Percentiles rank a stretch among this genome's conserved stretches.
Conservation (phyloP, 2,329 filamentous ascomycete species). For the Cladophialophora exuberans region DNA sequence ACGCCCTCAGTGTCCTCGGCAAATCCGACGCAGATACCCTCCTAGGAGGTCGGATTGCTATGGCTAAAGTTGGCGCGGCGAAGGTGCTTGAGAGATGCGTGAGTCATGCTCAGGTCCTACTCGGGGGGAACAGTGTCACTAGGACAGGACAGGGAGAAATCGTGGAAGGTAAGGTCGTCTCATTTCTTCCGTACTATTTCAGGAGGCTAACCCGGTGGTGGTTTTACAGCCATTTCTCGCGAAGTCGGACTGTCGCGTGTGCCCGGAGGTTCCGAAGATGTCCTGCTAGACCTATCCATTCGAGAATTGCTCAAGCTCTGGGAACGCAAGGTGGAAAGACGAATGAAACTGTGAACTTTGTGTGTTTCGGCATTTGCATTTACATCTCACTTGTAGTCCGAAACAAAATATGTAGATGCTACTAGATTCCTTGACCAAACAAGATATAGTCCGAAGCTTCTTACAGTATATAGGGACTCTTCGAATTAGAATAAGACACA, state of each 20-base stretch:
- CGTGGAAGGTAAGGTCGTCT: slow-evolving; percentile 55
- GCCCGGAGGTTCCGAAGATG: slow-evolving; percentile 72
- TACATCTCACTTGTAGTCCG: no score
- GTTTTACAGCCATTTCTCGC: slow-evolving; percentile 50
- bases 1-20: slow-evolving; percentile 58
- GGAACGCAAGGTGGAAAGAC: background rate
- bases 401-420: no score
- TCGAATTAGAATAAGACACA: no score
- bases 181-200: no score
- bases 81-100: slow-evolving; percentile 73
- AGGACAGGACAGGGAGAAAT: slow-evolving; percentile 70
- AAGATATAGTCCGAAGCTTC: no score
- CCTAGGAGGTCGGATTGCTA: slow-evolving; percentile 70
- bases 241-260: slow-evolving; percentile 65
- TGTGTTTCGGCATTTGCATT: no score
- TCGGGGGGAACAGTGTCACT: slow-evolving; percentile 75
- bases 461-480: no score
- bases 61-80: slow-evolving; percentile 71
- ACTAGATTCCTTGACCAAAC: no score
- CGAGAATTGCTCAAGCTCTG: slow-evolving; percentile 66
- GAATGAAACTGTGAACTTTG: background rate
- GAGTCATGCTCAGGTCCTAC: slow-evolving; percentile 69
- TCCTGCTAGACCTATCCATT: slow-evolving; percentile 69
- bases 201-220: background rate
- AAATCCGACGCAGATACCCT: slow-evolving; percentile 46